These are phyloP conservation scores for Dianthus caryophyllus DNA, from an alignment of 148 eudicot species.

Conservation along the genomic window DNA sequence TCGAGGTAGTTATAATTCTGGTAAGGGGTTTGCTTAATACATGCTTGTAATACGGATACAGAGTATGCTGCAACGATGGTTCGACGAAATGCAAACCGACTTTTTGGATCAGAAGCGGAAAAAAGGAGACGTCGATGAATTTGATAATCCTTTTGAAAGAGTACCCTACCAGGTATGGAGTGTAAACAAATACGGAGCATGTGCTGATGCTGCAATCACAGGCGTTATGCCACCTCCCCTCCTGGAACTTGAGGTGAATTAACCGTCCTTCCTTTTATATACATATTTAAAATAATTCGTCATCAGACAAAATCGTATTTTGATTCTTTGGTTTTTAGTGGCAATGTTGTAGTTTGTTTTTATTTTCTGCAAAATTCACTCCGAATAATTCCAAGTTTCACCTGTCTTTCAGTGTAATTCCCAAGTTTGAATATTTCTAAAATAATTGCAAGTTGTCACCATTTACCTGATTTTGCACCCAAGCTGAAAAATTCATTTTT, in stretches of 20 bases:
- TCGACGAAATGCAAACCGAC: constrained; percentile 47
- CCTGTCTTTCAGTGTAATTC: too few species aligned
- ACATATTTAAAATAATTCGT: not conserved
- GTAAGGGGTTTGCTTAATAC: not conserved
- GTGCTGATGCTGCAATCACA: constrained; percentile 92
- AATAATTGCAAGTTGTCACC: too few species aligned
- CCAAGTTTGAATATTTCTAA: too few species aligned
- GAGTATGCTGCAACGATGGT: constrained; percentile 76
- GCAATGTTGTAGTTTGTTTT: not conserved
- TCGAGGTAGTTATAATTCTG: not conserved
- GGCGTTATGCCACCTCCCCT: constrained; percentile 96
- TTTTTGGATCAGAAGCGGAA: constrained; percentile 47
- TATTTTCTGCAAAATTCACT: too few species aligned
- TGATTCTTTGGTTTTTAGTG: not conserved
- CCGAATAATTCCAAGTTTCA: too few species aligned
- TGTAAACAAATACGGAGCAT: constrained; percentile 78
- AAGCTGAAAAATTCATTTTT: too few species aligned
- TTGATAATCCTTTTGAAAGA: constrained; percentile 41
- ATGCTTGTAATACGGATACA: constrained; percentile 47
- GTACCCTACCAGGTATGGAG: constrained; percentile 93
- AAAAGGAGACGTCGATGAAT: constrained; percentile 34
- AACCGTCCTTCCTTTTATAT: not conserved
- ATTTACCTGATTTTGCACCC: too few species aligned
- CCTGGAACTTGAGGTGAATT: constrained; percentile 77
- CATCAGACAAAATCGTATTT: not conserved